Base-by-base conservation (phyloP, 768 basidiomycete genomes). In the Podaxis mareebaensis region DNA sequence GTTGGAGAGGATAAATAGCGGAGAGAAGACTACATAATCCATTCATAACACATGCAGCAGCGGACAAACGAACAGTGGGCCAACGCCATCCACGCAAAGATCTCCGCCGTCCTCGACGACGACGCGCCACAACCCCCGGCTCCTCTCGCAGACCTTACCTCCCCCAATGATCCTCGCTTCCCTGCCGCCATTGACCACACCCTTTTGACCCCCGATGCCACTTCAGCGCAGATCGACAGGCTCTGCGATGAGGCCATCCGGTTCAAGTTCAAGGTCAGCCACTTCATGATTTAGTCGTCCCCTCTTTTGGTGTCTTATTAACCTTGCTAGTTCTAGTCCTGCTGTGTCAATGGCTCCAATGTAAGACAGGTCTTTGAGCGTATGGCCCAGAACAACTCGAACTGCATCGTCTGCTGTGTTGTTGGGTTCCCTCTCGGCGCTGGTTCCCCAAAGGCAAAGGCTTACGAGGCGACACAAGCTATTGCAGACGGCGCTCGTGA, bases 351-450 rank as follows among this genome's bases (percentile, higher is more conserved):
- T 60, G 81, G 82, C 12, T 65, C 76, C 11, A 75, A 82, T 66
- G 75, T 83, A 52, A 69, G 73, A 24, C 79, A 76, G 59, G 82
- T 83, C 8, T 70, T 78, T 5, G 69, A 72, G 13, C 76, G 76
- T 20, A 70, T 85, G 30, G 61, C 75, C 2, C 71, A 81, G 4
- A 54, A 69, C 42, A 78, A 76, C 0, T 77, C 79, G 7, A 67
- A 72, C 0, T 73, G 70, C 3, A 75, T 82, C 2, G 72, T 79
- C 2, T 84, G 83, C 61, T 78, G 78, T 51, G 83, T 84, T 0
- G 74, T 85, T 20, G 82, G 82, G 2, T 84, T 85, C 64, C 83
- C 83, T 48, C 74, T 84, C 1, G 83, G 83, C 10, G 82, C 83
- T 8, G 75, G 76, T 4, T 77, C 78, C 20, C 70, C 79, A 3